These are phyloP conservation scores for Xylaria multiplex DNA, from an alignment of 2,329 filamentous ascomycete species.

Conservation along the genomic window DNA sequence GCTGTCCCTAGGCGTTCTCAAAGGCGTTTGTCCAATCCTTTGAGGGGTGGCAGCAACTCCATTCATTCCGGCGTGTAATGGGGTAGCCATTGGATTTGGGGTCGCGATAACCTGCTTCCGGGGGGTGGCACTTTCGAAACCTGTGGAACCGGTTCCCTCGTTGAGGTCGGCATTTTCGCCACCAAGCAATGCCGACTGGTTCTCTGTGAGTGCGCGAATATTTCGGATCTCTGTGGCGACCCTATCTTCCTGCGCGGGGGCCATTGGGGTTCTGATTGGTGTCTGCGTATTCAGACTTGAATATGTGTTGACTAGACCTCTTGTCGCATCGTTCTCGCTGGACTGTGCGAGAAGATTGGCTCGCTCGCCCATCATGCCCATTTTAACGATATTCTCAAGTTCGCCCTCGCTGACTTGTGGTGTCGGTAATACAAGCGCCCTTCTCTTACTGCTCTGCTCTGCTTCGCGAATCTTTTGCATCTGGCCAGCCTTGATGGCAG, in stretches of 20 bases:
- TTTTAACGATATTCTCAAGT: constrained; percentile 97
- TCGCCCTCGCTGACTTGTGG: constrained; percentile 94
- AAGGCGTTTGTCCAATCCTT: constrained; percentile 80
- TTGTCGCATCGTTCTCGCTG: constrained; percentile 85
- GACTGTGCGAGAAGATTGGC: constrained; percentile 79
- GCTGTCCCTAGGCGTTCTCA: constrained; percentile 88
- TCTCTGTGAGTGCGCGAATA: constrained; percentile 89
- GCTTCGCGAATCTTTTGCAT: constrained; percentile 95
- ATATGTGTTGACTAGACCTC: constrained; percentile 88
- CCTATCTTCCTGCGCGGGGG: constrained; percentile 90
- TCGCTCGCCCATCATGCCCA: constrained; percentile 92
- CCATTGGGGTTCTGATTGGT: constrained; percentile 91
- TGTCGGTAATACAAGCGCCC: constrained; percentile 81
- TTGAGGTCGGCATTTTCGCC: constrained; percentile 92
- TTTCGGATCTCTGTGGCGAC: constrained; percentile 97
- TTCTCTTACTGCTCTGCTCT: constrained; percentile 94
- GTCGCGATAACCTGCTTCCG: constrained; percentile 85
- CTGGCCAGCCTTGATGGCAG: constrained; percentile 91
- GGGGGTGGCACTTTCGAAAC: constrained; percentile 86
- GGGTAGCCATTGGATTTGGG: constrained; percentile 94
- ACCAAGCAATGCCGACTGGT: constrained; percentile 90
- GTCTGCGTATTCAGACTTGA: constrained; percentile 80
- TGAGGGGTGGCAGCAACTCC: constrained; percentile 75
- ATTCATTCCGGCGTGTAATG: constrained; percentile 72
- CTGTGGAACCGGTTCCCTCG: constrained; percentile 83